Evolutionary conservation across 257 asterid genomes (phyloP), one percentile per base, ranked within the genome.

Genomic region (Scutellaria minor): DNA sequence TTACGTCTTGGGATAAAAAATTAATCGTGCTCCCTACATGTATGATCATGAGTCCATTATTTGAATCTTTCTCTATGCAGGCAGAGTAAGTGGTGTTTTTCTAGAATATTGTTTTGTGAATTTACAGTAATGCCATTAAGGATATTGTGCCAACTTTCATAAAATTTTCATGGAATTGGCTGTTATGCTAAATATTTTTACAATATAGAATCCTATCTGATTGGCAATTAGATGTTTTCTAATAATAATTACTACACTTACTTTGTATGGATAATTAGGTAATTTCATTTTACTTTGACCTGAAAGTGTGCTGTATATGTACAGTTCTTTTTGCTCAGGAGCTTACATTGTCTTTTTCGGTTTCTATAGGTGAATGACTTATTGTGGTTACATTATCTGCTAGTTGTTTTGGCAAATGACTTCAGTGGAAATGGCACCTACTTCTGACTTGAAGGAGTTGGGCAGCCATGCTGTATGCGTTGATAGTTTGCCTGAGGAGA

Each of bases 401-500:
- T 75, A 52, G 82, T 64, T 52, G 64, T 67, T 82, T 75, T 58
- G 66, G 79, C 77, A 73, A 82, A 93, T 93, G 98, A 86, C 90
- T 83, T 88, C 96, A 31, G 87, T 72, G 77, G 89, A 86, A 73
- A 39, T 83, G 65, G 88, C 85, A 74, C 90, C 91, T 75, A 56
- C 84, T 74, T 85, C 91, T 66, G 88, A 84, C 79, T 71, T 80
- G 80, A 89, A 83, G 83, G 93, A 85, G 76, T 73, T 82, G 9
- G 73, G 83, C 78, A 81, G 82, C 68, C 81, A 74, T 76, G 82
- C 70, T 76, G 86, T 77, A 57, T 89, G 87, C 70, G 86, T 85
- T 72, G 90, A 89, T 81, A 83, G 84, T 66, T 82, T 88, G 76
- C 89, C 96, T 44, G 89, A 84, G 86, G 93, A 85, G 86, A 81